phyloP scores from a whole-genome alignment of 345 rosid species.

The Arabis hirsuta region DNA sequence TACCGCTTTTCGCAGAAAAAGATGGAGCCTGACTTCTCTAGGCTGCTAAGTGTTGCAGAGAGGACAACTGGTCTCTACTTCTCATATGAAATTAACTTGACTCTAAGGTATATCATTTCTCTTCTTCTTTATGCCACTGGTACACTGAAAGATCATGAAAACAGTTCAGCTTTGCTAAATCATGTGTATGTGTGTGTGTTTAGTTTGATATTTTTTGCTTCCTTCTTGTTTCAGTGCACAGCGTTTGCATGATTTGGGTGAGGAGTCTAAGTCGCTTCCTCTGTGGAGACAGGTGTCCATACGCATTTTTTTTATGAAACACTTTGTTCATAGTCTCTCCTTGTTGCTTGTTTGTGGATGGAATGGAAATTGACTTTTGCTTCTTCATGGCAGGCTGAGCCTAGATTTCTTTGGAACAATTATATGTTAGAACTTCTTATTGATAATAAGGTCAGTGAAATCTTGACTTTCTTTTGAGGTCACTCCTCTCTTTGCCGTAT shows the following conservation, averaged over 20 bases:
- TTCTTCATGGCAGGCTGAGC: slow-evolving; percentile 75
- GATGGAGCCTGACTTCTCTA: slow-evolving; percentile 71
- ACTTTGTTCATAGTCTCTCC: slow-evolving; percentile 4
- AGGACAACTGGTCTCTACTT: slow-evolving; percentile 77
- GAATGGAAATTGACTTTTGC: slow-evolving; percentile 6
- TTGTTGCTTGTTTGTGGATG: slow-evolving; percentile 4
- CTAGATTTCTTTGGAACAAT: slow-evolving; percentile 97
- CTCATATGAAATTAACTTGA: slow-evolving; percentile 85
- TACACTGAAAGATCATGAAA: neutral
- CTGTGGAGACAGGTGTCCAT: slow-evolving; percentile 94
- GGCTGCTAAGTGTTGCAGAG: slow-evolving; percentile 72
- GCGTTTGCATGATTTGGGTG: slow-evolving; percentile 81
- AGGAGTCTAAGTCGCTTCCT: slow-evolving; percentile 93
- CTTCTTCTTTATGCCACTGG: neutral
- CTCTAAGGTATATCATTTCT: slow-evolving; percentile 60
- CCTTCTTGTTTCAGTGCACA: slow-evolving; percentile 63
- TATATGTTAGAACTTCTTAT: slow-evolving; percentile 90
- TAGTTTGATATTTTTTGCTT: slow-evolving; percentile 5
- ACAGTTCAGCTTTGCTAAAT: neutral
- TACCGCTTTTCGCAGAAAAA: slow-evolving; percentile 61
- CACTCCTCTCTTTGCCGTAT: slow-evolving; percentile 25
- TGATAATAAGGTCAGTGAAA: slow-evolving; percentile 71
- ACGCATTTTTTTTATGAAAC: slow-evolving; percentile 1
- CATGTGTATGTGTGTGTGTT: neutral
- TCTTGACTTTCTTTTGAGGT: slow-evolving; percentile 24